phyloP scores from a whole-genome alignment of 1,139 yeast species.

The Blastobotrys persicus region DNA sequence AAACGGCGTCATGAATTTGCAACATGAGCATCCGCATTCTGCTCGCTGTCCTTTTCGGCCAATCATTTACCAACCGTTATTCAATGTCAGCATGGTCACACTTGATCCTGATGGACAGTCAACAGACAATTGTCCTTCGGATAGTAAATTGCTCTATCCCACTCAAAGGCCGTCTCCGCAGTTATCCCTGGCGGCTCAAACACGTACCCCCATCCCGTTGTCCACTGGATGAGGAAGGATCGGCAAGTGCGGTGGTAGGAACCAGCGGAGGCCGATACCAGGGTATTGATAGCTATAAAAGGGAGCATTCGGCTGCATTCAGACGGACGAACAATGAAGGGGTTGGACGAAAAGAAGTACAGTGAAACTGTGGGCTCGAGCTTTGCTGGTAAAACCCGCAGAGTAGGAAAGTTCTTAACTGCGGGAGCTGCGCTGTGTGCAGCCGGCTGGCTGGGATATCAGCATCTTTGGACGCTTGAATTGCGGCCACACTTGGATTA shows the following conservation, averaged over 20 bases:
- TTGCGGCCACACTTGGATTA: conserved; percentile 18
- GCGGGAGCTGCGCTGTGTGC: conserved; percentile 16
- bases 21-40: no score
- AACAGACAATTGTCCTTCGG: no score
- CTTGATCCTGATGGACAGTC: no score
- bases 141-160: no score
- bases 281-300: conserved; percentile 2
- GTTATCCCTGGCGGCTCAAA: neutral
- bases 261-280: conserved; percentile 2
- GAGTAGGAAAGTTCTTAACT: conserved; percentile 9
- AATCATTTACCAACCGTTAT: no score
- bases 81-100: neutral
- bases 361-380: neutral
- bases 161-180: neutral
- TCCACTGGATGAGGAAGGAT: neutral
- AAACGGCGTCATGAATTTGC: no score
- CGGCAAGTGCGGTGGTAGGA: neutral
- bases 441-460: conserved; percentile 26
- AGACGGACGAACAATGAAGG: neutral
- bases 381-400: neutral
- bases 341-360: neutral
- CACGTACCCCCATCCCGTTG: no score
- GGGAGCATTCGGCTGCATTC: neutral
- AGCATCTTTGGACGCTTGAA: conserved; percentile 26
- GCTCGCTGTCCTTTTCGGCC: no score